These are phyloP conservation scores for Pueraria montana DNA, from an alignment of 306 rosid species.

Conservation along the genomic window DNA sequence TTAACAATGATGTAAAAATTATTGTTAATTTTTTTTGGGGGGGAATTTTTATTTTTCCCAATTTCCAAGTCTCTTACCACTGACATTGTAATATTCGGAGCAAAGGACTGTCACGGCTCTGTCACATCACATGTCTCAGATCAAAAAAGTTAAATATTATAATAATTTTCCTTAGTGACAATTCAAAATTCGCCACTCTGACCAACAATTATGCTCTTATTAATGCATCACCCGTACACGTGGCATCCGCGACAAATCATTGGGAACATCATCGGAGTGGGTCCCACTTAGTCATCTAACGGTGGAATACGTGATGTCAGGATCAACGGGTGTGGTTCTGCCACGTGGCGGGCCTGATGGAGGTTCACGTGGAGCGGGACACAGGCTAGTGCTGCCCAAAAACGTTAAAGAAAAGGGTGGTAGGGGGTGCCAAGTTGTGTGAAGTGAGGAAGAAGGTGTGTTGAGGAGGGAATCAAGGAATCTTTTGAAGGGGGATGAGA, in stretches of 20 bases:
- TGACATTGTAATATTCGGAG: conserved; percentile 64
- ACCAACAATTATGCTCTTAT: conserved; percentile 64
- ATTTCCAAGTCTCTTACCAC: conserved; percentile 48
- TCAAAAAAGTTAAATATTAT: conserved; percentile 48
- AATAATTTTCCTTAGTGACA: conserved; percentile 21
- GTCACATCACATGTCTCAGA: conserved; percentile 63
- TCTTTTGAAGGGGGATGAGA: conserved; percentile 48
- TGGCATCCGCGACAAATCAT: conserved; percentile 57
- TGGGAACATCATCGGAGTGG: conserved; percentile 63
- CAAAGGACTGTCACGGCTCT: conserved; percentile 56
- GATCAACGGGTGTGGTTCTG: background rate
- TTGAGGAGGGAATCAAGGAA: conserved; percentile 64
- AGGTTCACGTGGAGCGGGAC: background rate
- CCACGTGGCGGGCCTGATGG: conserved; percentile 47
- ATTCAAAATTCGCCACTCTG: conserved; percentile 57
- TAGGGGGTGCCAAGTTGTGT: conserved; percentile 37
- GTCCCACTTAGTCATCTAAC: conserved; percentile 44
- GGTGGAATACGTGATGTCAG: background rate
- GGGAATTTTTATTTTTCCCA: background rate
- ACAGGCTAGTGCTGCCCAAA: conserved; percentile 23
- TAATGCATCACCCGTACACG: conserved; percentile 68
- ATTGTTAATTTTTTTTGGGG: background rate
- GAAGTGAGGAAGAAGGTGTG: conserved; percentile 49
- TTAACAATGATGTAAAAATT: conserved; percentile 24
- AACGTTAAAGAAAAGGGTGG: conserved; percentile 52